Evolutionary conservation across 805 yeast genomes (phyloP), one percentile per base, ranked within the genome.

Genomic region (Monosporozyma servazzii): DNA sequence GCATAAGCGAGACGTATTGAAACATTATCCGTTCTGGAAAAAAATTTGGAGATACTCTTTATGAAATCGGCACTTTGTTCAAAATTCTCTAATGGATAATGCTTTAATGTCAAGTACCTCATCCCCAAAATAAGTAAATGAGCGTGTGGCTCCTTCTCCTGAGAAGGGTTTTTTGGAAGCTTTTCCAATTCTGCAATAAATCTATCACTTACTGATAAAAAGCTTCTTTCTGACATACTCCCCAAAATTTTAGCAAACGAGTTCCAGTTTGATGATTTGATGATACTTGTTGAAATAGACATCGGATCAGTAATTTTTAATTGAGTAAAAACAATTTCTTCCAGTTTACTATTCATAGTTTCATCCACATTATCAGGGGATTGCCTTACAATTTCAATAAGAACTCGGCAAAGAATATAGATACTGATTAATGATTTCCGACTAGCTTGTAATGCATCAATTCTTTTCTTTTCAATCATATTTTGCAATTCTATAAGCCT

Each of bases 41-140:
- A 90, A 61, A 93, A 93, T 62, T 91, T 90, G 1, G 91, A 87
- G 41, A 93, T 68, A 15, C 96, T 86, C 54, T 82, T 84, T 54
- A 91, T 70, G 61, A 91, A 93, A 54, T 88, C 96, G 0, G 97
- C 96, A 56, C 90, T 80, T 58, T 93, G 98, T 67, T 93, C 99
- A 60, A 95, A 84, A 39, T 75, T 78, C 53, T 93, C 97, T 56
- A 91, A 74, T 0, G 99, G 97, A 56, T 86, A 86, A 56, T 89
- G 84, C 48, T 82, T 81, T 47, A 93, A 71, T 54, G 80, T 80
- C 49, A 93, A 68, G 60, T 87, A 86, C 58, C 93, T 75, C 98
- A 95, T 93, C 3, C 98, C 98, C 60, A 87, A 84, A 31, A 95
- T 86, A 47, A 93, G 70, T 45, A 90, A 69, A 61, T 84, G 86